Evolutionary conservation across 805 yeast species (phyloP), one percentile per base, ranked within the genome.

Genomic region (Yarrowia osloensis): DNA sequence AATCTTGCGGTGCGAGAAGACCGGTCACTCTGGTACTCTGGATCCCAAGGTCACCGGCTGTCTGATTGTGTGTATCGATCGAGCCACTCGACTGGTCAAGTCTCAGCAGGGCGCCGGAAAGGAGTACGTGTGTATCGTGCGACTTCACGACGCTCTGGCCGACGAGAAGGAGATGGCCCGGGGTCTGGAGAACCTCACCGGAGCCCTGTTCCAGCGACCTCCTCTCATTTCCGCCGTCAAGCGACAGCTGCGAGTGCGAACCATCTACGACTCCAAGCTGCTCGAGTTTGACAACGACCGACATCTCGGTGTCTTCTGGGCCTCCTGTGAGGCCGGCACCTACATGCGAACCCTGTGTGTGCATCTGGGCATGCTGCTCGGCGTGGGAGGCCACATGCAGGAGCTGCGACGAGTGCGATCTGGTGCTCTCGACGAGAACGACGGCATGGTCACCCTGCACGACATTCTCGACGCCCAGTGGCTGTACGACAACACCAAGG

Each of bases 351-450:
- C 99, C 62, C 83, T 95, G 74, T 95, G 99, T 88, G 99, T 95
- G 68, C 99, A 95, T 81, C 83, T 95, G 75, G 99, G 99, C 82
- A 93, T 95, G 97, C 84, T 95, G 69, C 84, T 95, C 72, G 98
- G 98, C 75, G 98, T 92, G 73, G 99, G 99, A 79, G 99, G 98
- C 73, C 99, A 95, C 82, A 95, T 95, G 99, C 99, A 95, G 85
- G 99, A 95, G 82, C 88, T 95, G 75, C 91, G 99, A 82, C 93
- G 99, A 85, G 99, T 95, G 70, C 88, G 99, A 82, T 90, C 97
- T 59, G 99, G 99, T 78, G 98, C 98, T 68, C 77, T 95, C 77
- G 84, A 88, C 75, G 99, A 95, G 81, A 84, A 83, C 74, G 98
- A 95, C 77, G 88, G 89, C 79, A 81, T 95, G 83, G 97, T 95